These are phyloP conservation scores for Brasilioporus rufonigricans DNA, from an alignment of 768 basidiomycete species.

Conservation along the genomic window DNA sequence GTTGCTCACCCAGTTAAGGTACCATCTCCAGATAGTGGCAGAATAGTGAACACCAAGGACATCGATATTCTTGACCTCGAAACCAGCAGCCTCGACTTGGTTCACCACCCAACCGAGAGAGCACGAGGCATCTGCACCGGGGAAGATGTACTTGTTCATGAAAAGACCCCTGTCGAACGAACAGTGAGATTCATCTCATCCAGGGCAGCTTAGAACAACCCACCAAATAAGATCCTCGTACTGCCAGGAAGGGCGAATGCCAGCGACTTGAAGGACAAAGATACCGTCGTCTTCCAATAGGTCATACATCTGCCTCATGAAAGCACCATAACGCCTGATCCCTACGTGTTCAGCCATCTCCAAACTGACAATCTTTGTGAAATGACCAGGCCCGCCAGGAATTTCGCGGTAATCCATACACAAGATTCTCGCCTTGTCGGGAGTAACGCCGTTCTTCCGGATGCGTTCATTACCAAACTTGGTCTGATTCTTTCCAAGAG, in stretches of 20 bases:
- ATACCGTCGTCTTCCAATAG: constrained; percentile 92
- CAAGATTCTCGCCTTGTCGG: constrained; percentile 81
- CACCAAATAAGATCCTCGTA: constrained; percentile 97
- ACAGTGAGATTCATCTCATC: not conserved
- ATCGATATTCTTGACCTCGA: constrained; percentile 95
- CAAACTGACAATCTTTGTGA: constrained; percentile 91
- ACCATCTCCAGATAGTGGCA: constrained; percentile 88
- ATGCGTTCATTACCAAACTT: constrained; percentile 91
- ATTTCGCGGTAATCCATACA: constrained; percentile 94
- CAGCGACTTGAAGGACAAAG: constrained; percentile 97
- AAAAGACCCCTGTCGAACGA: constrained; percentile 72
- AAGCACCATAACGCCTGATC: constrained; percentile 84
- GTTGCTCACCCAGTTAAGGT: constrained; percentile 96
- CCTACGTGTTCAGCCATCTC: constrained; percentile 99
- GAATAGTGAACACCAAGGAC: constrained; percentile 98
- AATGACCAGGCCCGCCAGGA: constrained; percentile 69
- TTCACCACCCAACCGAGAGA: constrained; percentile 93
- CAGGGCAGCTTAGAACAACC: constrained; percentile 7
- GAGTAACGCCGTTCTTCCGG: constrained; percentile 65
- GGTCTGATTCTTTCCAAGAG: constrained; percentile 87
- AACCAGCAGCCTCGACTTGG: constrained; percentile 86
- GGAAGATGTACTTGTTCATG: constrained; percentile 99
- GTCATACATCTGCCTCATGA: constrained; percentile 90
- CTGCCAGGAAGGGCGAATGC: constrained; percentile 94
- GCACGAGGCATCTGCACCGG: constrained; percentile 95